Evolutionary conservation across 2,329 filamentous ascomycete genomes (phyloP).

Genomic region (Aspergillus fumigatus): DNA sequence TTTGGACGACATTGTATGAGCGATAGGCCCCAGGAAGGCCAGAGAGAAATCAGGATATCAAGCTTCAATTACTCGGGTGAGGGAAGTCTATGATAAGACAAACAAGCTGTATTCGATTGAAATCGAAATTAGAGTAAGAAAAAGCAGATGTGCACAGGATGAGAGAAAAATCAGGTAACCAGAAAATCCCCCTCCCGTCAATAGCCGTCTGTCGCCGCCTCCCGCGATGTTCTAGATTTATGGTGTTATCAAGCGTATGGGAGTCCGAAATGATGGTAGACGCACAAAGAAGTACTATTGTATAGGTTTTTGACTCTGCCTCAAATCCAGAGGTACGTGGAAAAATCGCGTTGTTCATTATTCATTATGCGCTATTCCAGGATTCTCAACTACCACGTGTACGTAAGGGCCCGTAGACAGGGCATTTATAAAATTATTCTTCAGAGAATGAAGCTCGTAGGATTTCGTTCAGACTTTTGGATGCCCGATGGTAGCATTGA

Average conservation of each 20-base stretch:
- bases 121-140: neutral
- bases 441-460: neutral
- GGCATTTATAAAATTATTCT: neutral
- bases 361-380: neutral
- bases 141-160: neutral
- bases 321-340: neutral
- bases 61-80: neutral
- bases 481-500: neutral
- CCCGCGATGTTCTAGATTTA: neutral
- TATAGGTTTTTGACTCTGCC: neutral
- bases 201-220: neutral
- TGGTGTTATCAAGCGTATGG: neutral
- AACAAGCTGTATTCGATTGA: neutral
- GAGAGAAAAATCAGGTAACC: neutral
- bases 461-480: neutral
- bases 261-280: neutral
- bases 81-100: neutral
- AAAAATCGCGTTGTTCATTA: neutral
- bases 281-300: neutral
- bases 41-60: neutral
- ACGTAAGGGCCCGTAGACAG: neutral
- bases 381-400: neutral
- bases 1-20: conserved; percentile 43
- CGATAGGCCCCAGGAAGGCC: neutral
- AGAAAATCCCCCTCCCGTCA: neutral